Conservation (phyloP, 164 flowering plant species). For the Dillenia suffruticosa region DNA sequence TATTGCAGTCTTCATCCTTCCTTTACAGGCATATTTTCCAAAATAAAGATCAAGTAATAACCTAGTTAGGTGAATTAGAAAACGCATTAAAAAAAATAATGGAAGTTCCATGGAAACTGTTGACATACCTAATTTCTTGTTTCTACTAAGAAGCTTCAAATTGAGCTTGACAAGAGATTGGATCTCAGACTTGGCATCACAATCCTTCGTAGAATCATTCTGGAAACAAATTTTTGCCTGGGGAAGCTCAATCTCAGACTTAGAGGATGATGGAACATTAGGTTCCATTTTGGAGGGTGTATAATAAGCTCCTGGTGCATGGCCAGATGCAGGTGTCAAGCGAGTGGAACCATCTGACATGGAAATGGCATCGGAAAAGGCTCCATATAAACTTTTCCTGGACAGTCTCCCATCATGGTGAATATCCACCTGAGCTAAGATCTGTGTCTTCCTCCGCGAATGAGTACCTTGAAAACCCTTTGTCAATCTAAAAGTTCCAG, state of each 20-base stretch:
- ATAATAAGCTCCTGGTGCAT: slow-evolving; percentile 12
- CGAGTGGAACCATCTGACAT: slow-evolving; percentile 8
- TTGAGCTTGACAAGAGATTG: slow-evolving; percentile 76
- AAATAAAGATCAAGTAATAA: not conserved
- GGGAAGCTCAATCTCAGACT: slow-evolving; percentile 9
- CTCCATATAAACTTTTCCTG: not conserved
- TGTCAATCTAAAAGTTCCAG: slow-evolving; percentile 2
- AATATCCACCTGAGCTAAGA: not conserved
- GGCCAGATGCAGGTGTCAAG: slow-evolving; percentile 8
- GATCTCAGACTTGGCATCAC: slow-evolving; percentile 54
- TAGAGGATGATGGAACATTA: slow-evolving; percentile 11
- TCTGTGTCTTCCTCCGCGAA: slow-evolving; percentile 8
- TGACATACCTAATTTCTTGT: slow-evolving; percentile 52
- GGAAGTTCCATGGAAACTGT: not conserved
- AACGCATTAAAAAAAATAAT: not conserved
- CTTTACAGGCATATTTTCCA: not conserved
- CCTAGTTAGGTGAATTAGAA: not conserved
- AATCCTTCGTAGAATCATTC: slow-evolving; percentile 17
- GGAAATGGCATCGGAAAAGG: slow-evolving; percentile 1
- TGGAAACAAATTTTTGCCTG: slow-evolving; percentile 11
- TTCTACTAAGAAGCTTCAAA: slow-evolving; percentile 46
- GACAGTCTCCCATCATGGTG: slow-evolving; percentile 3
- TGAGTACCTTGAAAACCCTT: slow-evolving; percentile 6
- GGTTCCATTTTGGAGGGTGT: slow-evolving; percentile 9
- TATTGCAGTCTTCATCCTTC: too few relatives aligned